Percentiles rank a stretch among this genome's conserved stretches.
Conservation (phyloP, 2,329 filamentous ascomycete species). For the Pezicula rhizophila region DNA sequence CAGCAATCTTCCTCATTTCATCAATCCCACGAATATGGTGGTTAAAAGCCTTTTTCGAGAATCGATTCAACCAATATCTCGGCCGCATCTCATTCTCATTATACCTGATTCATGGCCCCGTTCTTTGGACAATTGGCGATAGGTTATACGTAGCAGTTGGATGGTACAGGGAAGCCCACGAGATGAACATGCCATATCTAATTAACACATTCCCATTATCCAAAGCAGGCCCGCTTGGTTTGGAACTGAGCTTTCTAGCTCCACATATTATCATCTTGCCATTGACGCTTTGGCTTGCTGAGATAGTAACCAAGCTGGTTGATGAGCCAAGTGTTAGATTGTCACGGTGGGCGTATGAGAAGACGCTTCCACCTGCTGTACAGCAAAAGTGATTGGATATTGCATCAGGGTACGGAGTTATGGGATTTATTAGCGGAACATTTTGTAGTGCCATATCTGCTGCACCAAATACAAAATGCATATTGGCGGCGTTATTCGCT, state of each 20-base stretch:
- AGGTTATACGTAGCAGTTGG: conserved; percentile 57
- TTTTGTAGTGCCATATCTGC: too few species aligned
- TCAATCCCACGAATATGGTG: conserved; percentile 50
- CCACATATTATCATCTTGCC: conserved; percentile 56
- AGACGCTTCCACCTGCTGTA: conserved; percentile 27
- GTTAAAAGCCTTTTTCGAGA: conserved; percentile 54
- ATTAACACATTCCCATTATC: conserved; percentile 49
- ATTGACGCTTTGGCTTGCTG: conserved; percentile 51
- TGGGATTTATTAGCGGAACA: too few species aligned
- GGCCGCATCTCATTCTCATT: conserved; percentile 57
- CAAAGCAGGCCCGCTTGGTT: conserved; percentile 48
- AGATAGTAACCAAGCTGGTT: conserved; percentile 47
- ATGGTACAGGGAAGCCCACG: conserved; percentile 43
- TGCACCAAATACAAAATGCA: too few species aligned
- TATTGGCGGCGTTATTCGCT: too few species aligned
- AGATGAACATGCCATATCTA: conserved; percentile 49
- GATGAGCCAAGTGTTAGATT: conserved; percentile 57
- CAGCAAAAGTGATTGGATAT: too few species aligned
- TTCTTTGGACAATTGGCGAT: conserved; percentile 55
- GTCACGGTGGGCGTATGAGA: conserved; percentile 49
- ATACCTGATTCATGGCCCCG: conserved; percentile 59
- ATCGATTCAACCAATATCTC: conserved; percentile 52
- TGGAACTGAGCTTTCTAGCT: conserved; percentile 54
- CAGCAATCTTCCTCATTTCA: conserved; percentile 49
- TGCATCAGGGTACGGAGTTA: too few species aligned